Base-by-base conservation (phyloP, 441 rosid species). In the Pelargonium citronellum region DNA sequence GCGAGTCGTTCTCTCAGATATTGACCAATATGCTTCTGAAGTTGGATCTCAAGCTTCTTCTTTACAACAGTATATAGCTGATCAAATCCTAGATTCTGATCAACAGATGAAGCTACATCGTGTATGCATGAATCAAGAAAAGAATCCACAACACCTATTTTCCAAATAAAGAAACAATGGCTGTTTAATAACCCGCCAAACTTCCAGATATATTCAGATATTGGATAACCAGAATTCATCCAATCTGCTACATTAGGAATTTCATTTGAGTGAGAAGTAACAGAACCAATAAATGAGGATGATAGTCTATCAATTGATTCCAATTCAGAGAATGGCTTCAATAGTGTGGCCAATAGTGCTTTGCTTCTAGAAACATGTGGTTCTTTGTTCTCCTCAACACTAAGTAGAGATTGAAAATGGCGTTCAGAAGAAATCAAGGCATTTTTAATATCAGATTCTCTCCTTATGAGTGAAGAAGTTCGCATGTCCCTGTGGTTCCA, bases 131-230 rank as follows among this genome's bases (percentile, higher is more conserved):
- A 85, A 86, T 89, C 99, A 74, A 95, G 91, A 81, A 95, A 84
- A 79, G 92, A 85, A 82, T 90, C 90, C 76, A 91, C 75, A 74
- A 91, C 75, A 74, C 87, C 86, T 69, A 89, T 76, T 85, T 91
- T 90, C 99, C 99, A 95, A 80, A 95, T 87, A 77, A 95, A 95
- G 79, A 90, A 91, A 67, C 89, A 83, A 69, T 87, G 94, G 80
- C 69, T 81, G 82, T 79, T 80, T 73, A 84, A 81, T 53, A 85
- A 74, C 73, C 86, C 81, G 51, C 85, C 84, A 75, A 89, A 85
- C 71, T 84, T 90, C 99, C 97, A 95, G 74, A 88, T 78, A 72
- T 78, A 73, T 79, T 87, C 96, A 75, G 90, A 84, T 44, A 83
- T 46, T 4, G 86, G 81, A 74, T 73, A 83, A 67, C 94, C 97